Evolutionary conservation across 495 filamentous ascomycete species (phyloP), one percentile per base, ranked within the genome.

Genomic region (Aspergillus campestris): DNA sequence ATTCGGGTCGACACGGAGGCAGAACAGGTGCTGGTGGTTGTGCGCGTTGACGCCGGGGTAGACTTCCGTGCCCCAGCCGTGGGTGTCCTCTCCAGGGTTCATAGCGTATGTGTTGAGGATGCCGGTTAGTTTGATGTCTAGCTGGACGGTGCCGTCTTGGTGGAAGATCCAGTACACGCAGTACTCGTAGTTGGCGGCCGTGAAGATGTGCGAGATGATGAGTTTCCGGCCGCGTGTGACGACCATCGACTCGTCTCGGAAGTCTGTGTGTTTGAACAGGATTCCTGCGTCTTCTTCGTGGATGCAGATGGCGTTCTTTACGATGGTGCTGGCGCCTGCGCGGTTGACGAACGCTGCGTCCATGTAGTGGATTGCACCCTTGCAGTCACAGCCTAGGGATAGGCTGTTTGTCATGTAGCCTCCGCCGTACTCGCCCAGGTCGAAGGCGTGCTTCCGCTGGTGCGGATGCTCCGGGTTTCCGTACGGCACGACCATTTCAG

Each of bases 151-250:
- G 40, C 88, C 91, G 53, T 95, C 91, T 63, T 91, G 87, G 58
- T 94, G 88, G 72, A 96, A 89, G 56, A 87, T 81, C 87, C 90
- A 95, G 69, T 92, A 85, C 24, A 87, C 83, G 46, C 88, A 90
- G 67, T 97, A 97, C 65, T 97, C 91, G 68, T 97, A 97, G 70
- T 97, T 97, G 40, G 90, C 89, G 7, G 90, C 91, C 1, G 91
- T 97, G 71, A 96, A 95, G 55, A 95, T 84, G 43, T 95, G 91
- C 15, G 87, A 90, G 56, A 97, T 74, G 51, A 97, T 73, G 44
- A 97, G 75, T 57, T 94, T 95, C 10, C 90, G 79, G 29, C 79
- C 89, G 35, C 91, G 83, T 9, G 89, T 94, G 15, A 95, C 86
- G 42, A 94, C 84, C 39, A 83, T 78, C 0, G 84, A 86, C 35